A percentile compares a stretch with the other conserved stretches of the same genome.
These are phyloP conservation scores for Mycena polygramma DNA, from an alignment of 768 basidiomycete species.

Conservation along the genomic window DNA sequence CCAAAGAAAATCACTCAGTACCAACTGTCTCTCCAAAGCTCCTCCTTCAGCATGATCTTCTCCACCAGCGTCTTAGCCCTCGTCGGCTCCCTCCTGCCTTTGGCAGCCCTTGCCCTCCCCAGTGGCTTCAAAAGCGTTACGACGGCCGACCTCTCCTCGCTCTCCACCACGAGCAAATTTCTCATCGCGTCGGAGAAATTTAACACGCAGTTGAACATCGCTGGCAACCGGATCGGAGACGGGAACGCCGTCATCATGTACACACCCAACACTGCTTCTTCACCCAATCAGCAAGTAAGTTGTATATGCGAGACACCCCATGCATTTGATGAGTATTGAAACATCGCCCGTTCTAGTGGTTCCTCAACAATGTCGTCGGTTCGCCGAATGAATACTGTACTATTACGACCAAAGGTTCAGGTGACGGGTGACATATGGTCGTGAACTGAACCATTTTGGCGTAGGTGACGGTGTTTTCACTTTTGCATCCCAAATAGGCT, in stretches of 20 bases:
- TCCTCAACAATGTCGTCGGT: conserved; percentile 12
- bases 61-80: neutral
- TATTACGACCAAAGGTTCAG: too few relatives aligned
- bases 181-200: conserved; percentile 8
- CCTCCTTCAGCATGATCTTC: conserved; percentile 6
- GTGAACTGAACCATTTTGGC: too few relatives aligned
- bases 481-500: too few relatives aligned
- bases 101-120: conserved; percentile 11
- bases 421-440: too few relatives aligned
- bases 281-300: conserved; percentile 6
- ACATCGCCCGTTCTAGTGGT: neutral
- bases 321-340: neutral
- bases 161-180: conserved; percentile 18
- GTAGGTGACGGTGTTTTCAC: too few relatives aligned
- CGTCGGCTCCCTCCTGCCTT: neutral
- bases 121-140: conserved; percentile 6
- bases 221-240: neutral
- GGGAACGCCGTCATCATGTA: conserved; percentile 9
- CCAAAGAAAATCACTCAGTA: neutral
- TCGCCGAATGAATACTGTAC: conserved; percentile 14
- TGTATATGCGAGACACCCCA: too few relatives aligned
- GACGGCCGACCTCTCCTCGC: conserved; percentile 9
- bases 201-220: conserved; percentile 11
- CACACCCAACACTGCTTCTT: neutral
- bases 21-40: too few relatives aligned